Evolutionary conservation across 2,329 filamentous ascomycete species (phyloP), one percentile per base, ranked within the genome.

Genomic region (Aaosphaeria pasadenensis): DNA sequence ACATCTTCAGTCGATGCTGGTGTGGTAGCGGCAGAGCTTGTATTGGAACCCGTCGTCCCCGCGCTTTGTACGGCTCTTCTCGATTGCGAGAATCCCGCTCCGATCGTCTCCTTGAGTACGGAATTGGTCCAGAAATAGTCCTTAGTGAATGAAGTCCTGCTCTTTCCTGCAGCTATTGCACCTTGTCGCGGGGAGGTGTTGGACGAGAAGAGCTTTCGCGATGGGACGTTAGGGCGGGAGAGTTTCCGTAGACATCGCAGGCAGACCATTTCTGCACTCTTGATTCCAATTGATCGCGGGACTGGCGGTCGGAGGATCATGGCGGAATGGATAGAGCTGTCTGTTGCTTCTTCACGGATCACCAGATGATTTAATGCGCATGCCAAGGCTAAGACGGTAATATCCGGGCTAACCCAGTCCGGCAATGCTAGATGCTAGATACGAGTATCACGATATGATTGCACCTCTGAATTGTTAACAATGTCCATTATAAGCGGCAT

Each of bases 111-210:
- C 36, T 62, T 64, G 5, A 71, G 49, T 13, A 60, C 49, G 11
- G 63, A 51, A 49, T 72, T 72, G 36, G 66, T 59, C 59, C 66
- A 69, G 48, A 72, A 72, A 52, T 72, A 72, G 50, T 70, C 66
- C 46, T 63, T 69, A 52, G 54, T 57, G 51, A 71, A 70, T 11
- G 62, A 45, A 40, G 50, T 64, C 52, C 61, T 57, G 39, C 58
- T 60, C 56, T 61, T 64, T 13, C 59, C 60, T 11, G 56, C 52
- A 9, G 61, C 59, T 50, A 63, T 56, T 43, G 61, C 63, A 43
- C 64, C 59, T 42, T 64, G 58, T 51, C 57, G 57, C 44, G 55
- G 46, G 7, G 64, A 51, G 9, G 57, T 48, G 5, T 58, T 51
- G 32, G 57, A 59, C 32, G 66, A 67, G 50, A 70, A 64, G 33